Conservation (phyloP, 2,329 filamentous ascomycete species). For the Chalaropsis ovoidea region DNA sequence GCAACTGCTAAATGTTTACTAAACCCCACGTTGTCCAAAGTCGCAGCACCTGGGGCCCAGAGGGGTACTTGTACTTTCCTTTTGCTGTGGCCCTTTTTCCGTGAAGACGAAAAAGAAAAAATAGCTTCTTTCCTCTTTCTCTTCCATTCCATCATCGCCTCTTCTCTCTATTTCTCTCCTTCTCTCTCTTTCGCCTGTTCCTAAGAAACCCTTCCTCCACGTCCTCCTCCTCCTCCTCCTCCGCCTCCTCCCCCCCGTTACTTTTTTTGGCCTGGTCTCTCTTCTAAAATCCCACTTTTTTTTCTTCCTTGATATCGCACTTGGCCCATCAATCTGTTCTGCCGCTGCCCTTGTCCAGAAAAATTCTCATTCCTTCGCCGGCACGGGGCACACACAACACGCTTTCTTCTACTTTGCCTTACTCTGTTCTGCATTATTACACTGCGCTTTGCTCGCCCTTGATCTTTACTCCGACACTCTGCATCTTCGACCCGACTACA, state of each 20-base stretch:
- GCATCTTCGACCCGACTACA: neutral
- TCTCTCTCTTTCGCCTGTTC: constrained; percentile 4
- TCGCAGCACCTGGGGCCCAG: neutral
- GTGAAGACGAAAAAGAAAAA: neutral
- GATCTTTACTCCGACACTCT: neutral
- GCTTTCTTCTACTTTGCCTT: constrained; percentile 12
- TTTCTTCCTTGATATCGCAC: constrained; percentile 15
- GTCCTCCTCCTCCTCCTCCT: neutral
- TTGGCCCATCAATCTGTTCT: constrained; percentile 1
- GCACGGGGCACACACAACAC: constrained; percentile 19
- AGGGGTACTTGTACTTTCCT: neutral
- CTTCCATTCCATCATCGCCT: constrained; percentile 13
- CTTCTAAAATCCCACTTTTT: constrained; percentile 20
- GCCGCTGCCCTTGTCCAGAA: constrained; percentile 24
- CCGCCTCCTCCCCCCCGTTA: constrained; percentile 13
- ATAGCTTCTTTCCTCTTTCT: constrained; percentile 11
- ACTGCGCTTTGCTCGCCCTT: constrained; percentile 7
- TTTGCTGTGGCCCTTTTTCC: neutral
- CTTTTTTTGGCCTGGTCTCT: constrained; percentile 7
- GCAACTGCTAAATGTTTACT: too few species aligned
- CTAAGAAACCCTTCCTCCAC: neutral
- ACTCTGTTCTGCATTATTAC: constrained; percentile 7
- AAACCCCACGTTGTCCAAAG: too few species aligned
- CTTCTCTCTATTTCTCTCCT: neutral
- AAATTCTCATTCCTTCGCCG: constrained; percentile 26